Percentiles rank a stretch among this genome's conserved stretches.
These are phyloP conservation scores for Ceratocystis lukuohia DNA, from an alignment of 2,329 filamentous ascomycete genomes.

Conservation along the genomic window DNA sequence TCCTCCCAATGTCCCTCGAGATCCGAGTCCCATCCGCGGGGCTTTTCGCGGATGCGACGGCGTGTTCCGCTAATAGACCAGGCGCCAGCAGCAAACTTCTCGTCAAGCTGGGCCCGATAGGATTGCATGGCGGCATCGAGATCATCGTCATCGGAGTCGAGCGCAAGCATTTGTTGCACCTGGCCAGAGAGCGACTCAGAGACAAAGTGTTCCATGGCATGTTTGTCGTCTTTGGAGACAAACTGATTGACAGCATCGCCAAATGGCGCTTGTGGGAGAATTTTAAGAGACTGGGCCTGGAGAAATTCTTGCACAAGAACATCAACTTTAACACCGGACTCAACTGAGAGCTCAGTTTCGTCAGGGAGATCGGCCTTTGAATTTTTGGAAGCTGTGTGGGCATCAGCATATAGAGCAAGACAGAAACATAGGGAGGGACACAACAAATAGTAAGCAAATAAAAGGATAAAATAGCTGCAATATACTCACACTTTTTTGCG, in stretches of 20 bases:
- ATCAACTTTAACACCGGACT: slow-evolving; percentile 58
- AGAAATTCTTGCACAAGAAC: slow-evolving; percentile 81
- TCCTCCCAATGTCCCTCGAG: slow-evolving; percentile 77
- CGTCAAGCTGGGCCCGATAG: slow-evolving; percentile 56
- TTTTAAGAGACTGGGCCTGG: slow-evolving; percentile 74
- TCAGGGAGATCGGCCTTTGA: slow-evolving; percentile 49
- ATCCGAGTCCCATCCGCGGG: slow-evolving; percentile 76
- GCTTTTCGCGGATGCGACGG: slow-evolving; percentile 41
- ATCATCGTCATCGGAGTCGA: slow-evolving; percentile 52
- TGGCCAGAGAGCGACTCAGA: slow-evolving; percentile 57
- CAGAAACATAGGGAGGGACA: too few relatives aligned
- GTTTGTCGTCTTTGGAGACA: slow-evolving; percentile 88
- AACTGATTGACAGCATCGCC: slow-evolving; percentile 87
- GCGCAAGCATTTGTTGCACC: slow-evolving; percentile 52
- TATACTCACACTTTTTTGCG: slow-evolving; percentile 23
- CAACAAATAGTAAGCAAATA: background rate
- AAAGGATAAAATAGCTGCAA: background rate
- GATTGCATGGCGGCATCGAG: slow-evolving; percentile 61
- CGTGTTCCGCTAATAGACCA: slow-evolving; percentile 33
- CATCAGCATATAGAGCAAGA: background rate
- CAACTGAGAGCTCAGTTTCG: slow-evolving; percentile 38
- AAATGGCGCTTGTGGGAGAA: slow-evolving; percentile 83
- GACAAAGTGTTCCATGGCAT: slow-evolving; percentile 74
- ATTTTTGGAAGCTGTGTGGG: slow-evolving; percentile 27
- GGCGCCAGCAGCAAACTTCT: slow-evolving; percentile 53